phyloP scores from a whole-genome alignment of 2,329 filamentous ascomycete genomes.

The Exserohilum turcica region DNA sequence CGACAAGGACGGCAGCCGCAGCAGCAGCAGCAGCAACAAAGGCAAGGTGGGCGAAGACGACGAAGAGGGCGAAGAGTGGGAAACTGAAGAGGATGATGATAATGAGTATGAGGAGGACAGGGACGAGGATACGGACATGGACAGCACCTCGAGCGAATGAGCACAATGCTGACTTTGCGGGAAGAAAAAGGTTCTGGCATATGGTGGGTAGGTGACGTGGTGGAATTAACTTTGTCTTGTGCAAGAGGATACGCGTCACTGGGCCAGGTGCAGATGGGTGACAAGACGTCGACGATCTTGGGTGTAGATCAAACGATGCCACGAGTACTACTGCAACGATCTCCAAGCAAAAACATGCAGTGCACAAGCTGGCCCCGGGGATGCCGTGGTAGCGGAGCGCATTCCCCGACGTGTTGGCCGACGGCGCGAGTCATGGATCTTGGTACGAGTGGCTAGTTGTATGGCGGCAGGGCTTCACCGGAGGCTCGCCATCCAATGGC shows the following conservation, averaged over 20 bases:
- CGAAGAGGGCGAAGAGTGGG: neutral
- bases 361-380: neutral
- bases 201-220: neutral
- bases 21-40: neutral
- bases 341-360: neutral
- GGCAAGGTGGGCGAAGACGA: neutral
- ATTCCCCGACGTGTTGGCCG: constrained; percentile 7
- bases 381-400: neutral
- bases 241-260: neutral
- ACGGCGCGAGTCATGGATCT: constrained; percentile 5
- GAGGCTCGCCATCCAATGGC: constrained; percentile 11
- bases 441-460: constrained; percentile 8
- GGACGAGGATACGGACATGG: neutral
- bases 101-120: neutral
- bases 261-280: neutral
- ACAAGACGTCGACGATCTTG: neutral
- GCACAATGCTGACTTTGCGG: too few species aligned
- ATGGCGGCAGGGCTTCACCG: constrained; percentile 5
- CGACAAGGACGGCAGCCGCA: neutral
- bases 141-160: too few species aligned
- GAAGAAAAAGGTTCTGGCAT: too few species aligned
- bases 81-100: neutral
- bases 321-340: neutral
- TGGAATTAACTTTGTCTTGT: neutral
- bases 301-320: neutral